phyloP scores from a whole-genome alignment of 805 yeast species.

The Starmera caribaea region DNA sequence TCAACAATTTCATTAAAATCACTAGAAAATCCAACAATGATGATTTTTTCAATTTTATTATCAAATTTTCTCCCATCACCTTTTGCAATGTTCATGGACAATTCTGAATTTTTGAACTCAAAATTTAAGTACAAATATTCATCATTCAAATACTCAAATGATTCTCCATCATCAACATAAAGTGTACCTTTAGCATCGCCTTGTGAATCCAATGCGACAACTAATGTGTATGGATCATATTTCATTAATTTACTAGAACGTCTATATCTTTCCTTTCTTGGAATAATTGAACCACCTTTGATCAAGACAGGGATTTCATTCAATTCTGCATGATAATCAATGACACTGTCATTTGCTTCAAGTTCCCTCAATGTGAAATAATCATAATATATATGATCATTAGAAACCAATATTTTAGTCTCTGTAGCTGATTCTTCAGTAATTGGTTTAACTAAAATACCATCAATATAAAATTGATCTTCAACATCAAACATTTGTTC shows the following conservation, averaged over 20 bases:
- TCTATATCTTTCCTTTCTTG: conserved; percentile 64
- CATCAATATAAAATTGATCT: conserved; percentile 80
- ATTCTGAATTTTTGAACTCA: conserved; percentile 21
- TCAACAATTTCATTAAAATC: conserved; percentile 15
- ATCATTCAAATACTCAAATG: conserved; percentile 45
- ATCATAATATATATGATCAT: conserved; percentile 45
- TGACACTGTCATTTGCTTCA: conserved; percentile 27
- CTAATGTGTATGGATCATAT: conserved; percentile 72
- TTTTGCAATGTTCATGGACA: conserved; percentile 21
- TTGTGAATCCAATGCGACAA: conserved; percentile 42
- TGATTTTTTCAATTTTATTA: conserved; percentile 44
- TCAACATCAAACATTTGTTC: conserved; percentile 49
- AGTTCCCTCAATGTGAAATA: conserved; percentile 26
- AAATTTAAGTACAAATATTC: conserved; percentile 39
- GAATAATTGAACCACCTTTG: conserved; percentile 70
- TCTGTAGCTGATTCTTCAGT: conserved; percentile 38
- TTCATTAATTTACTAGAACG: conserved; percentile 70
- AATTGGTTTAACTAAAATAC: conserved; percentile 74
- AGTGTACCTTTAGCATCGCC: conserved; percentile 49
- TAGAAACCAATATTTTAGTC: conserved; percentile 29
- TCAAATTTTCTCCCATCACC: conserved; percentile 19
- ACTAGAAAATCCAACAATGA: conserved; percentile 31
- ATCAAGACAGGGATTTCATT: conserved; percentile 60
- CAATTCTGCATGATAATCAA: conserved; percentile 34
- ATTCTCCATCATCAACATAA: conserved; percentile 81